A percentile compares a stretch with the other conserved stretches of the same genome.
These are phyloP conservation scores for Hypoxylon crocopeplum DNA, from an alignment of 495 filamentous ascomycete species.

Conservation along the genomic window DNA sequence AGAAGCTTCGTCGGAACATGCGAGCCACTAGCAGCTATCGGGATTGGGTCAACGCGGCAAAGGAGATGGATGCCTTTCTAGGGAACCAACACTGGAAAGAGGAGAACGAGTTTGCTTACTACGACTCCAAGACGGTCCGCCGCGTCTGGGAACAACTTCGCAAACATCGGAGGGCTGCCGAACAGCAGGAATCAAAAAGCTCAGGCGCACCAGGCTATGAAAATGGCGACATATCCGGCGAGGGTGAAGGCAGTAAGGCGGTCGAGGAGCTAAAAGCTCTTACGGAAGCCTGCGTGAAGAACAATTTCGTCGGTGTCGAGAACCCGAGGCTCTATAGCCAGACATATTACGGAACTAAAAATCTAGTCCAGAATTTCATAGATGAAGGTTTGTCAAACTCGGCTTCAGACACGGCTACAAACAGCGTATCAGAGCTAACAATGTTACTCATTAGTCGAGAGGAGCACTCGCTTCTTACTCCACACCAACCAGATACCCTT, in stretches of 20 bases:
- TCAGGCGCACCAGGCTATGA: slow-evolving; percentile 13
- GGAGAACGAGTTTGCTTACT: slow-evolving; percentile 90
- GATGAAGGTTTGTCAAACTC: slow-evolving; percentile 69
- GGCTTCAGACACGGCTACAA: neutral
- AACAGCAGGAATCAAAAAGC: slow-evolving; percentile 55
- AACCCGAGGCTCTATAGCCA: slow-evolving; percentile 93
- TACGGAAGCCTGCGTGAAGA: slow-evolving; percentile 92
- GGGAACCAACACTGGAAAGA: slow-evolving; percentile 88
- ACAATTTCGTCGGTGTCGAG: slow-evolving; percentile 95
- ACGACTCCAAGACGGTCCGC: slow-evolving; percentile 82
- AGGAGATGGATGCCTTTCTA: slow-evolving; percentile 79
- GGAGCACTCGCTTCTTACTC: slow-evolving; percentile 69
- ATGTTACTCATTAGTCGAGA: slow-evolving; percentile 53
- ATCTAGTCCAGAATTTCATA: slow-evolving; percentile 85
- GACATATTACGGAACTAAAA: slow-evolving; percentile 95
- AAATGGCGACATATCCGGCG: slow-evolving; percentile 15
- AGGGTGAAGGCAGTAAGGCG: slow-evolving; percentile 50
- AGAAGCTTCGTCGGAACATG: slow-evolving; percentile 72
- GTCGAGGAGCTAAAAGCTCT: slow-evolving; percentile 76
- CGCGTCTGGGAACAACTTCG: slow-evolving; percentile 77
- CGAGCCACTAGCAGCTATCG: slow-evolving; percentile 73
- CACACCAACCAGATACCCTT: slow-evolving; percentile 67
- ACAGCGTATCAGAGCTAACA: slow-evolving; percentile 12
- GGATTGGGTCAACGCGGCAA: slow-evolving; percentile 82
- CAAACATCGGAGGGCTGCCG: slow-evolving; percentile 61